phyloP scores from a whole-genome alignment of 345 rosid species.

The Theobroma cacao region DNA sequence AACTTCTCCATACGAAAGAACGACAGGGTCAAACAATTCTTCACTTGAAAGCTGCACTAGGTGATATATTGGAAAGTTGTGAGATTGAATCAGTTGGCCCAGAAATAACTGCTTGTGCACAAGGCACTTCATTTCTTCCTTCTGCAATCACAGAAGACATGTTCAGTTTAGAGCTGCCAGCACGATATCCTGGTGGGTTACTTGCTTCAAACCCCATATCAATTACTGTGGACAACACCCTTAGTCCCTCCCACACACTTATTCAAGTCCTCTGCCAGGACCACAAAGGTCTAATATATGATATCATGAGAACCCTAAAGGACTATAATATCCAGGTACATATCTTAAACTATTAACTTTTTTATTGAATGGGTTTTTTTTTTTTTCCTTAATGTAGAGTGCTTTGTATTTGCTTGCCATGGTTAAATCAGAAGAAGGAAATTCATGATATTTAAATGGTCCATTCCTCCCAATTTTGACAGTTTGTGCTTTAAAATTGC shows the following conservation, averaged over 20 bases:
- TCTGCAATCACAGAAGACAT: slow-evolving; percentile 47
- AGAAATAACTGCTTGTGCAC: slow-evolving; percentile 57
- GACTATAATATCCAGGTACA: slow-evolving; percentile 62
- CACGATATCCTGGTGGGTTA: slow-evolving; percentile 30
- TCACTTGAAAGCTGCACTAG: slow-evolving; percentile 37
- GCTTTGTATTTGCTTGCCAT: not conserved
- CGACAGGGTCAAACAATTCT: slow-evolving; percentile 48
- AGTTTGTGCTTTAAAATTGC: not conserved
- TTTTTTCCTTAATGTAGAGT: not conserved
- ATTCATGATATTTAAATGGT: not conserved
- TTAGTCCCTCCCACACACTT: slow-evolving; percentile 64
- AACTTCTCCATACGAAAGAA: slow-evolving; percentile 43
- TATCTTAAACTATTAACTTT: not conserved
- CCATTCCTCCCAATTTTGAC: not conserved
- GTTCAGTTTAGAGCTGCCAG: slow-evolving; percentile 46
- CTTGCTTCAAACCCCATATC: slow-evolving; percentile 35
- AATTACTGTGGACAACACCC: slow-evolving; percentile 46
- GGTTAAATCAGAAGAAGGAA: not conserved
- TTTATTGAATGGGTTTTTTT: not conserved
- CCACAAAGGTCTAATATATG: slow-evolving; percentile 71
- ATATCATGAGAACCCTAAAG: slow-evolving; percentile 64
- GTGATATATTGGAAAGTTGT: slow-evolving; percentile 54
- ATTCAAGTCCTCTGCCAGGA: slow-evolving; percentile 59
- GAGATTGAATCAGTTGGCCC: slow-evolving; percentile 58
- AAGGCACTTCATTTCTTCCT: slow-evolving; percentile 56